Conservation (phyloP, 1,139 yeast genomes). For the Oligophagozyma castellii region DNA sequence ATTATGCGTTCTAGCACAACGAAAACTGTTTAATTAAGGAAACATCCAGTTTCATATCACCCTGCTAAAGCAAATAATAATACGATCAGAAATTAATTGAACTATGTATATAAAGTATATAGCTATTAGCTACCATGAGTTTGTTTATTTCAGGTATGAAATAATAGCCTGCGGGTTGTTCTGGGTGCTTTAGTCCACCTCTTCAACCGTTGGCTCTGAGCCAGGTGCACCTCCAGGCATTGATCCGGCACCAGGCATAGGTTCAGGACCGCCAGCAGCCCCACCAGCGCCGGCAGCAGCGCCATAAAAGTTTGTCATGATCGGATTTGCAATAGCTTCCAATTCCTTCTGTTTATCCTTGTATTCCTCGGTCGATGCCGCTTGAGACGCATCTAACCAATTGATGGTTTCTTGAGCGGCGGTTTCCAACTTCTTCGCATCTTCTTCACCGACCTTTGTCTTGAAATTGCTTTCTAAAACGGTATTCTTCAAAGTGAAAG, state of each 20-base stretch:
- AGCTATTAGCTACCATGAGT: no score
- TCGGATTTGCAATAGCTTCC: constrained; percentile 50
- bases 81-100: no score
- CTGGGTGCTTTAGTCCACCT: constrained; percentile 46
- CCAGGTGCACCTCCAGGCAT: constrained; percentile 27
- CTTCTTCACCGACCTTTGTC: constrained; percentile 70
- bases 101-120: no score
- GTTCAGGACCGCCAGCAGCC: constrained; percentile 26
- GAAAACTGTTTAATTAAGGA: no score
- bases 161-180: no score
- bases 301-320: constrained; percentile 47
- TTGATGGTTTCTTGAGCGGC: constrained; percentile 73
- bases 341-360: constrained; percentile 51
- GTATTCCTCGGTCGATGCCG: constrained; percentile 77
- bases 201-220: constrained; percentile 57
- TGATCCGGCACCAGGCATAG: constrained; percentile 10
- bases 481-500: constrained; percentile 66
- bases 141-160: no score
- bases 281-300: constrained; percentile 37
- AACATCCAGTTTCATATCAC: no score
- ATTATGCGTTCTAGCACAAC: no score
- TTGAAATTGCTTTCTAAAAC: constrained; percentile 48
- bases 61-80: no score
- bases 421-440: constrained; percentile 65
- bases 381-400: constrained; percentile 74